phyloP scores from a whole-genome alignment of 768 basidiomycete species.

The Amyloporia xantha region DNA sequence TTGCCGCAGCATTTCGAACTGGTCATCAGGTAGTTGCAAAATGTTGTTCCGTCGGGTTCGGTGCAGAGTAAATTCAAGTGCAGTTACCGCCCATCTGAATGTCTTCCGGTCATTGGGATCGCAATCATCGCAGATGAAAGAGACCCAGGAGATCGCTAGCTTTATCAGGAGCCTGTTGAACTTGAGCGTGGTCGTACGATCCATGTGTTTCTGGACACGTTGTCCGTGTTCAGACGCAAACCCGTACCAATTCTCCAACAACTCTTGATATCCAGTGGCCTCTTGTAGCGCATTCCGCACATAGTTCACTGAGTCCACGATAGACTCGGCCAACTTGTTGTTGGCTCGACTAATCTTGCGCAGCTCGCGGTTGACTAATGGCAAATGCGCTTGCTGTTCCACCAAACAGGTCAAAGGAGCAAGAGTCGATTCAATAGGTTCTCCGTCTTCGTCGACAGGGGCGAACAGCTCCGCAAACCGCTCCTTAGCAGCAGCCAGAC shows the following conservation, averaged over 20 bases:
- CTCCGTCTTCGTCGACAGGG: slow-evolving; percentile 54
- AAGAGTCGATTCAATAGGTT: slow-evolving; percentile 36
- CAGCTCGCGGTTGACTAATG: slow-evolving; percentile 82
- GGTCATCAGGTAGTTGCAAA: slow-evolving; percentile 76
- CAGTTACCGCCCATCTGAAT: slow-evolving; percentile 97
- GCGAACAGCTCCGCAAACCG: slow-evolving; percentile 62
- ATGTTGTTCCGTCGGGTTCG: slow-evolving; percentile 88
- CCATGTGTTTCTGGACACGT: slow-evolving; percentile 86
- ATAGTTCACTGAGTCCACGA: slow-evolving; percentile 86
- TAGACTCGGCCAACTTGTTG: slow-evolving; percentile 85
- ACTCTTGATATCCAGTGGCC: slow-evolving; percentile 67
- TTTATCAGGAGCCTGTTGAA: slow-evolving; percentile 83
- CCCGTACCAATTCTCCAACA: slow-evolving; percentile 88
- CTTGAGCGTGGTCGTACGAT: slow-evolving; percentile 56
- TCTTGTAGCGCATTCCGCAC: slow-evolving; percentile 64
- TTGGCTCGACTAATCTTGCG: slow-evolving; percentile 87
- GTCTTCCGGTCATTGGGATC: slow-evolving; percentile 92
- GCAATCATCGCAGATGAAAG: slow-evolving; percentile 98
- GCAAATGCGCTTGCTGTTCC: slow-evolving; percentile 88
- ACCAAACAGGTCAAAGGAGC: slow-evolving; percentile 43
- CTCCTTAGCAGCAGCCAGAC: slow-evolving; percentile 71
- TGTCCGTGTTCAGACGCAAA: slow-evolving; percentile 97
- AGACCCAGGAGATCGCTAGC: slow-evolving; percentile 95
- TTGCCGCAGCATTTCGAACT: slow-evolving; percentile 85
- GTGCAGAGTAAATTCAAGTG: slow-evolving; percentile 85